Evolutionary conservation across 192 early-diverging fungal genomes (phyloP).

Genomic region (Entomortierella lignicola): DNA sequence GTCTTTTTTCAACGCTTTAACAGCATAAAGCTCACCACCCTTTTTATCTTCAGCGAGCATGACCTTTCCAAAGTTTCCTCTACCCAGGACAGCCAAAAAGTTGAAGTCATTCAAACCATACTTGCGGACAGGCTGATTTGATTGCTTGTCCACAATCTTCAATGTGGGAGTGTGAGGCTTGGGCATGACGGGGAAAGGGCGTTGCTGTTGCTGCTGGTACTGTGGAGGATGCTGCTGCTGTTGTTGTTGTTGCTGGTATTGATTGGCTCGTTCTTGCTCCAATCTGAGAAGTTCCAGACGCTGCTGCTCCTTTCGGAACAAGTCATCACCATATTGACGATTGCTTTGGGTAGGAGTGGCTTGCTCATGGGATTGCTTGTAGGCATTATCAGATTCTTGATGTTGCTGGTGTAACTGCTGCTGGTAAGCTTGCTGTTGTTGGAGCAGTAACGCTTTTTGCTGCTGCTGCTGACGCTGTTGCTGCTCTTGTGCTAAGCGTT

Average conservation of each 20-base stretch:
- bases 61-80: conserved; percentile 99
- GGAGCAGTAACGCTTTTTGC: conserved; percentile 34
- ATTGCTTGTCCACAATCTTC: conserved; percentile 41
- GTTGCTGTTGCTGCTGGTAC: conserved; percentile 21
- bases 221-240: conserved; percentile 29
- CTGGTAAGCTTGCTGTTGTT: conserved; percentile 57
- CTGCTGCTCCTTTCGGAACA: conserved; percentile 33
- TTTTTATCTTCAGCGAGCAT: conserved; percentile 96
- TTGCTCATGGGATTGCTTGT: conserved; percentile 38
- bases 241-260: conserved; percentile 32
- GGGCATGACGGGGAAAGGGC: conserved; percentile 38
- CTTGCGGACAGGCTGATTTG: conserved; percentile 55
- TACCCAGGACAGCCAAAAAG: conserved; percentile 93
- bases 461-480: conserved; percentile 43
- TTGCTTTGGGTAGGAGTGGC: conserved; percentile 3
- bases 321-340: not conserved
- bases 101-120: conserved; percentile 91
- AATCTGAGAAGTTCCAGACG: conserved; percentile 41
- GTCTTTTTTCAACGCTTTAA: conserved; percentile 98
- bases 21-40: conserved; percentile 86
- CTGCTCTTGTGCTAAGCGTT: conserved; percentile 52
- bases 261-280: conserved; percentile 46
- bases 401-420: conserved; percentile 51
- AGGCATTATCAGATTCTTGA: conserved; percentile 19
- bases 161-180: conserved; percentile 40